Percentiles rank a stretch among this genome's conserved stretches.
Evolutionary conservation across 306 rosid genomes (phyloP).

Genomic region (Quercus ilex): DNA sequence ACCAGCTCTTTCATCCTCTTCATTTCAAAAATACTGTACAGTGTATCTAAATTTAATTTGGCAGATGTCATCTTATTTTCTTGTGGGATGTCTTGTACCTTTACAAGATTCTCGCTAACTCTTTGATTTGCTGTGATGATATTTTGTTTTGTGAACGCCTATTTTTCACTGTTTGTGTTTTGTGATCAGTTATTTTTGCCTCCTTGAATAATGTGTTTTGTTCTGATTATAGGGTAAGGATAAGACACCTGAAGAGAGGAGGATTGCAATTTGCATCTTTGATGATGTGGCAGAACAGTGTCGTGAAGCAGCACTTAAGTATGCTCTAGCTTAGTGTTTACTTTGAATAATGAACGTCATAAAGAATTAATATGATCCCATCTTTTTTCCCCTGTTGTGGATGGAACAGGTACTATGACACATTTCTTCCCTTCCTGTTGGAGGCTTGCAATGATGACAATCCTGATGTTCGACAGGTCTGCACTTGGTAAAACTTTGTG

Average conservation of each 20-base stretch:
- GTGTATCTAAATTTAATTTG: no score
- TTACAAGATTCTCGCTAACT: neutral
- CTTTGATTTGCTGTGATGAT: neutral
- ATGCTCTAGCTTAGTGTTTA: constrained; percentile 14
- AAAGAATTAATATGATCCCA: neutral
- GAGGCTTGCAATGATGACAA: constrained; percentile 97
- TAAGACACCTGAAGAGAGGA: constrained; percentile 94
- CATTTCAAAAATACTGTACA: no score
- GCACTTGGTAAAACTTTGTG: constrained; percentile 22
- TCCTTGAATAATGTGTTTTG: neutral
- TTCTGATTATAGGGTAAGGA: constrained; percentile 73
- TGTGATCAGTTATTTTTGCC: neutral
- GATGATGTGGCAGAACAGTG: constrained; percentile 99
- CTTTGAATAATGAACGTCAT: neutral
- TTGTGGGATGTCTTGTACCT: neutral
- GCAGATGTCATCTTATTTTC: neutral
- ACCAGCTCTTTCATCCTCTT: no score
- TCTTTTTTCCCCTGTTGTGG: constrained; percentile 13
- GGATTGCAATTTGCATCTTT: constrained; percentile 97
- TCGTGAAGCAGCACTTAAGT: constrained; percentile 93
- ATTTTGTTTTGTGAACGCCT: neutral
- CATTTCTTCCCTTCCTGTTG: constrained; percentile 88
- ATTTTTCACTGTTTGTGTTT: neutral
- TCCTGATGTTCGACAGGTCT: constrained; percentile 96
- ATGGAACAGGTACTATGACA: constrained; percentile 79